Conservation (phyloP, 768 basidiomycete species). For the Mrakia blollopis region DNA sequence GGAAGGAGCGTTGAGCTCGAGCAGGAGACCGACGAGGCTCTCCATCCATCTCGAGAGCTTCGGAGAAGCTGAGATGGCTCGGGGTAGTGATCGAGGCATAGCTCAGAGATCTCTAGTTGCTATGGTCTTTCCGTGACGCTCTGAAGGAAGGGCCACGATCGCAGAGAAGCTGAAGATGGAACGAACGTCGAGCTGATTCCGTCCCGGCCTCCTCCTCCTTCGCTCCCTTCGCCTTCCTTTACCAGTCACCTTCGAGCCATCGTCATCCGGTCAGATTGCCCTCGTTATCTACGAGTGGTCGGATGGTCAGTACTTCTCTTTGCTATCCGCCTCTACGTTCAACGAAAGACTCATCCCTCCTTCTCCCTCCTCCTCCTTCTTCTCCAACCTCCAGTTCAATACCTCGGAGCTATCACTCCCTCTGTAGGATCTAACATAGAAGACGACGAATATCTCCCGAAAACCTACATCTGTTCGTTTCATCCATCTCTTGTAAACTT, state of each 20-base stretch:
- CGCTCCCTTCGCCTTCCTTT: not conserved
- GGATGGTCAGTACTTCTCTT: slow-evolving; percentile 50
- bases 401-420: slow-evolving; percentile 57
- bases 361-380: not conserved
- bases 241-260: slow-evolving; percentile 54
- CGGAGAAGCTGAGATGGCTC: not conserved
- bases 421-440: slow-evolving; percentile 33
- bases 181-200: not conserved
- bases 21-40: not conserved
- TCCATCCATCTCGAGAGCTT: not conserved
- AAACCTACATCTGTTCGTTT: slow-evolving; percentile 40
- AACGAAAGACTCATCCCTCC: not conserved
- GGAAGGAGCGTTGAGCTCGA: not conserved
- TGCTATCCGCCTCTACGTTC: too few species aligned
- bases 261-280: slow-evolving; percentile 80
- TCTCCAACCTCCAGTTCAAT: slow-evolving; percentile 47
- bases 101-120: too few species aligned
- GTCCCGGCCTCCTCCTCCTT: not conserved
- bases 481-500: slow-evolving; percentile 41
- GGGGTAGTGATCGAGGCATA: not conserved
- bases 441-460: slow-evolving; percentile 25
- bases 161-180: not conserved
- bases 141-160: not conserved
- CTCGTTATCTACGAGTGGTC: slow-evolving; percentile 95
- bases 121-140: not conserved